Evolutionary conservation across 2,329 filamentous ascomycete genomes (phyloP).

Genomic region (Fusarium sp.): DNA sequence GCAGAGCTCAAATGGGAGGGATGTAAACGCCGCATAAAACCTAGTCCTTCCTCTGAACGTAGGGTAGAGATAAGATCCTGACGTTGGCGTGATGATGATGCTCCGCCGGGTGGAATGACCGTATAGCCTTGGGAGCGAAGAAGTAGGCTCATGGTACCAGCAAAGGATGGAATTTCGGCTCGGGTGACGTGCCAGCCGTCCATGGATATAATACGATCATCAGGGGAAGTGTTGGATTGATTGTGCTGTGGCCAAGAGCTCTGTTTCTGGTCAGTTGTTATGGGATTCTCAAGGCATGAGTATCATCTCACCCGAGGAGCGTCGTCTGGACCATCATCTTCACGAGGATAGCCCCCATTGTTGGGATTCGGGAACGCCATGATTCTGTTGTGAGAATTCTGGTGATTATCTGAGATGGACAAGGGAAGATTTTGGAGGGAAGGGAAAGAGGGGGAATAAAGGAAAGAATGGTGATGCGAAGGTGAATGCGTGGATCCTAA

Average conservation of each 20-base stretch:
- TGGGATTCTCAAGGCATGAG: neutral
- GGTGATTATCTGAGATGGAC: neutral
- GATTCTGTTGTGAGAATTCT: neutral
- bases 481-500: neutral
- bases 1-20: neutral
- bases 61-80: neutral
- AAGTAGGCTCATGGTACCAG: neutral
- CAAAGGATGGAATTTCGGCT: neutral
- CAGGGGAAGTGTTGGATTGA: neutral
- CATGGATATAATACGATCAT: neutral
- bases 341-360: neutral
- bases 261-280: neutral
- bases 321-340: neutral
- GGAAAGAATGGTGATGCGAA: neutral
- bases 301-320: neutral
- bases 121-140: neutral
- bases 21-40: neutral
- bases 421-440: neutral
- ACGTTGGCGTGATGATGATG: neutral
- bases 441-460: neutral
- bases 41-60: neutral
- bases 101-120: neutral
- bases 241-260: neutral
- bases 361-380: neutral
- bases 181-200: neutral